phyloP scores from a whole-genome alignment of 2,329 filamentous ascomycete species.

The Cladosporium phlei region DNA sequence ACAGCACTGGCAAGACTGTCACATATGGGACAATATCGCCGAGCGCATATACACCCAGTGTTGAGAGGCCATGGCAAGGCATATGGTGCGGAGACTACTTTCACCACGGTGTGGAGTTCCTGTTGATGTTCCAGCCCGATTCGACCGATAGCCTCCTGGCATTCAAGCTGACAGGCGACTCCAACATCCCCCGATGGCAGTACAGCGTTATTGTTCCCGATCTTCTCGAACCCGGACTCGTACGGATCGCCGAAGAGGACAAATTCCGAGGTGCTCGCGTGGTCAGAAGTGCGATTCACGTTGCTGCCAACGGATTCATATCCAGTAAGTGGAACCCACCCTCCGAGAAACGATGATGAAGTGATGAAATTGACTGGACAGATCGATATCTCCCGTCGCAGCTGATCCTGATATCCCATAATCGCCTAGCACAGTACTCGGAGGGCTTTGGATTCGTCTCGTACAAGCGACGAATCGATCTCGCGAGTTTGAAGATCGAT shows the following conservation, averaged over 20 bases:
- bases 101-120: slow-evolving; percentile 81
- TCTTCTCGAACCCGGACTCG: slow-evolving; percentile 61
- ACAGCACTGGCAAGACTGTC: neutral
- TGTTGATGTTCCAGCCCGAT: slow-evolving; percentile 73
- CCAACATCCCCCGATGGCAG: slow-evolving; percentile 82
- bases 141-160: slow-evolving; percentile 60
- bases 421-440: slow-evolving; percentile 81
- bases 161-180: slow-evolving; percentile 87
- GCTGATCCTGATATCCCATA: slow-evolving; percentile 71
- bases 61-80: slow-evolving; percentile 75
- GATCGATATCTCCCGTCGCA: slow-evolving; percentile 71
- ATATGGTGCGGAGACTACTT: slow-evolving; percentile 92
- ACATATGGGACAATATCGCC: slow-evolving; percentile 71
- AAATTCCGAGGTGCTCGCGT: slow-evolving; percentile 70
- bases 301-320: slow-evolving; percentile 67
- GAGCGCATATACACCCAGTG: slow-evolving; percentile 74
- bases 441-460: slow-evolving; percentile 41
- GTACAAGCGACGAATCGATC: slow-evolving; percentile 45
- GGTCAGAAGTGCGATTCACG: slow-evolving; percentile 70
- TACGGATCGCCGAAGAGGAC: slow-evolving; percentile 60
- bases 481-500: too few relatives aligned
- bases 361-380: slow-evolving; percentile 33
- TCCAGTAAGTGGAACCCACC: slow-evolving; percentile 54
- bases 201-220: slow-evolving; percentile 76
- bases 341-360: neutral